These are phyloP conservation scores for Eucalyptus tenuipes DNA, from an alignment of 345 rosid genomes.

Conservation along the genomic window DNA sequence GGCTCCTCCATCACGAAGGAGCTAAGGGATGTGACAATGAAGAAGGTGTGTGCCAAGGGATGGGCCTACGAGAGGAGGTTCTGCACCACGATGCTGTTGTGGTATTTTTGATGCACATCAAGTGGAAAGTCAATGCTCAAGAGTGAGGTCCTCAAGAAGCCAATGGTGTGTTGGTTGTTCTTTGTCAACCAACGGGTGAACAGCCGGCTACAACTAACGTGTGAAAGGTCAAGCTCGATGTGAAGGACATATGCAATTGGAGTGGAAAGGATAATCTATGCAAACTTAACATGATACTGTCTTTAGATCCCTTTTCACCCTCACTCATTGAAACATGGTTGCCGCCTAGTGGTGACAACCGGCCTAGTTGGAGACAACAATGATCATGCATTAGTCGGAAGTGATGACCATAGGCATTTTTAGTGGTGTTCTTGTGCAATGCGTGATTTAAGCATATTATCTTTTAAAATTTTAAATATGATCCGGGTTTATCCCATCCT, in stretches of 20 bases:
- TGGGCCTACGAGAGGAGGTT: not conserved
- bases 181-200: not conserved
- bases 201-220: rapidly evolving
- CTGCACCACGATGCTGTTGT: not conserved
- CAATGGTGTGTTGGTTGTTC: not conserved
- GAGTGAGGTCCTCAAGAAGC: not conserved
- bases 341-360: rapidly evolving
- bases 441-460: not conserved
- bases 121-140: not conserved
- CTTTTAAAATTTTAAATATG: not conserved
- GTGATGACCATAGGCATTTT: not conserved
- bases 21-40: too few species aligned
- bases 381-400: not conserved
- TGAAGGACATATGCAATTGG: too few species aligned
- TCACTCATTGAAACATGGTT: not conserved
- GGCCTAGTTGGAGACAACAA: not conserved
- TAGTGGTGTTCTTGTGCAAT: not conserved
- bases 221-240: not conserved
- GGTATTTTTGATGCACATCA: not conserved
- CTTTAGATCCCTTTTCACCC: not conserved
- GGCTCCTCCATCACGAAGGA: too few species aligned
- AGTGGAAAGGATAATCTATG: not conserved
- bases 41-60: too few species aligned
- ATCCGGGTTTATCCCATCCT: rapidly evolving
- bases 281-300: too few species aligned